phyloP scores from a whole-genome alignment of 2,329 filamentous ascomycete species.

The Cytospora chrysosperma region DNA sequence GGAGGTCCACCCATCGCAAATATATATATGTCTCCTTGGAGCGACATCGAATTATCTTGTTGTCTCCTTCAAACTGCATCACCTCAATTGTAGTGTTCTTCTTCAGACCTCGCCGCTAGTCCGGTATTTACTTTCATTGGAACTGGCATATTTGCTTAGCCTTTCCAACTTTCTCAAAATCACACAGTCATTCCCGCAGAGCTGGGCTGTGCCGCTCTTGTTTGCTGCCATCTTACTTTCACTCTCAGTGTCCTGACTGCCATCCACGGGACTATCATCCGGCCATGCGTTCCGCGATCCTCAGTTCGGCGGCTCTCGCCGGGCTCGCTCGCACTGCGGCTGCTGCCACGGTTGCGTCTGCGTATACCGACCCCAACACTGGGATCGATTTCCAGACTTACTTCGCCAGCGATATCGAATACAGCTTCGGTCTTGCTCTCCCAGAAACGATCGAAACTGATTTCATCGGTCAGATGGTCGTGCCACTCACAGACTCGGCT shows the following conservation, averaged over 20 bases:
- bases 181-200: conserved; percentile 10
- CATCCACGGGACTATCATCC: background rate
- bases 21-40: conserved; percentile 1
- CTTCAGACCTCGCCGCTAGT: conserved; percentile 14
- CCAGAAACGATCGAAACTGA: conserved; percentile 48
- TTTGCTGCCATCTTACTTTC: background rate
- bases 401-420: conserved; percentile 36
- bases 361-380: conserved; percentile 36
- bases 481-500: conserved; percentile 36
- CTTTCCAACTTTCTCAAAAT: background rate
- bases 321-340: conserved; percentile 27
- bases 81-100: conserved; percentile 7
- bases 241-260: background rate
- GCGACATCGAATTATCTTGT: background rate
- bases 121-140: conserved; percentile 2
- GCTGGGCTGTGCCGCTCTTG: conserved; percentile 13
- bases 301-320: conserved; percentile 24
- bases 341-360: conserved; percentile 27
- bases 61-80: background rate
- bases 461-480: conserved; percentile 54
- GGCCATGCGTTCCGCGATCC: conserved; percentile 24
- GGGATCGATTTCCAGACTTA: conserved; percentile 45
- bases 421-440: conserved; percentile 49
- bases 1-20: background rate
- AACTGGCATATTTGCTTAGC: conserved; percentile 1